Evolutionary conservation across 2,329 filamentous ascomycete species (phyloP), one percentile per base, ranked within the genome.

Genomic region (Capronia coronata): DNA sequence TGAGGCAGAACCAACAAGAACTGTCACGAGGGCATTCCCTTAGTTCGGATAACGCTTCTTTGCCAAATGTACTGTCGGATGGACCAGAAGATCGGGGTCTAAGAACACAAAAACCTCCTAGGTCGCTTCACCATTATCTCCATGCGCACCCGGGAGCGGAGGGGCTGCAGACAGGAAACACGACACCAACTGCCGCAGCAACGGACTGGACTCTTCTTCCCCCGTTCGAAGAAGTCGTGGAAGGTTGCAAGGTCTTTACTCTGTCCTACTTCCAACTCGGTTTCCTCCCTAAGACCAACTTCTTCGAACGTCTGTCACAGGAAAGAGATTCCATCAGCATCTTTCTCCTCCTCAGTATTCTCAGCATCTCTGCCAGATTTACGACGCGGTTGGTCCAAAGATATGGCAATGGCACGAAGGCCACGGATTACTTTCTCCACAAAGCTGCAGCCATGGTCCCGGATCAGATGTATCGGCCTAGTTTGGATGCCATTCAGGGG

Each of bases 231-330:
- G 48, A 51, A 38, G 48, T 51, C 11, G 22, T 51, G 11, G 43
- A 51, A 23, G 48, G 34, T 2, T 51, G 48, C 30, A 29, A 43
- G 19, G 44, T 48, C 9, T 51, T 51, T 37, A 41, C 23, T 2
- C 34, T 16, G 19, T 51, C 48, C 13, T 51, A 51, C 30, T 51
- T 47, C 22, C 48, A 51, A 34, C 43, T 51, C 2, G 48, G 43
- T 7, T 51, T 51, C 35, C 19, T 51, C 2, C 37, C 48, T 22
- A 64, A 71, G 55, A 71, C 73, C 54, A 66, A 71, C 30, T 51
- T 51, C 29, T 42, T 51, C 30, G 48, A 51, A 19, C 35, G 43
- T 16, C 29, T 51, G 22, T 7, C 39, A 46, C 13, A n/a, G 21
- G 44, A 46, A 9, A 7, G 29, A 7, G 7, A 32, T 3, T 23